Evolutionary conservation across 2,329 filamentous ascomycete species (phyloP).

Genomic region (Epichloe festucae): DNA sequence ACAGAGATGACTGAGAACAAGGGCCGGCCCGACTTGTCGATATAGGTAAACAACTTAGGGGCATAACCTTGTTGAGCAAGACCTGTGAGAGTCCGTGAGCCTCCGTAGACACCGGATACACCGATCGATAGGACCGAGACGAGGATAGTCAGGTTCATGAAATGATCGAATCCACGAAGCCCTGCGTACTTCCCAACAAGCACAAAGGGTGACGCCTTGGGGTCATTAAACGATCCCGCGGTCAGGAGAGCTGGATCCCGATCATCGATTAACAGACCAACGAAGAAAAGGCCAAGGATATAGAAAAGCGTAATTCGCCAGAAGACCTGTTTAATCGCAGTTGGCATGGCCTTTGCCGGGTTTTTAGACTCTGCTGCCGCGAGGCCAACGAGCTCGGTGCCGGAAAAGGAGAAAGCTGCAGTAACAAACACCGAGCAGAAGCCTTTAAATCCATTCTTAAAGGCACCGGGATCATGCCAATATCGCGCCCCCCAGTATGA

Average conservation of each 20-base stretch:
- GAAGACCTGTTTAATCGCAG: slow-evolving; percentile 69
- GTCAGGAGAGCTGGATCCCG: slow-evolving; percentile 29
- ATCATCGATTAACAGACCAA: slow-evolving; percentile 36
- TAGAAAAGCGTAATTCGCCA: slow-evolving; percentile 46
- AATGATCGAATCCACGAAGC: slow-evolving; percentile 36
- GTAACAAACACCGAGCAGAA: slow-evolving; percentile 61
- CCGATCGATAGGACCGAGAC: slow-evolving; percentile 46
- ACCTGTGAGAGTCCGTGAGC: slow-evolving; percentile 45
- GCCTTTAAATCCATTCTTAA: slow-evolving; percentile 62
- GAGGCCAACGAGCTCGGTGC: slow-evolving; percentile 50
- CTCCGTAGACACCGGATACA: slow-evolving; percentile 46
- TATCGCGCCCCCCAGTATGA: slow-evolving; percentile 38
- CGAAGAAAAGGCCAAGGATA: slow-evolving; percentile 37
- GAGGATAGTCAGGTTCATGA: slow-evolving; percentile 48
- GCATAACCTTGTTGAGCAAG: slow-evolving; percentile 47
- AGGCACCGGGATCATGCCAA: slow-evolving; percentile 41
- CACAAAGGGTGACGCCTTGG: slow-evolving; percentile 39
- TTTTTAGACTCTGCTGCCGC: slow-evolving; percentile 44
- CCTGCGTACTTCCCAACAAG: slow-evolving; percentile 41
- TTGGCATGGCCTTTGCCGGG: slow-evolving; percentile 60
- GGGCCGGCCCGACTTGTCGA: slow-evolving; percentile 45
- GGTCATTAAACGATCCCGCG: slow-evolving; percentile 26
- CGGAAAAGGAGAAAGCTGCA: slow-evolving; percentile 60
- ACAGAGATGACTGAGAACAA: slow-evolving; percentile 34
- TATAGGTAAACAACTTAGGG: slow-evolving; percentile 41